Conservation (phyloP, 1,284 basidiomycete species). For the Apiotrichum domesticum region DNA sequence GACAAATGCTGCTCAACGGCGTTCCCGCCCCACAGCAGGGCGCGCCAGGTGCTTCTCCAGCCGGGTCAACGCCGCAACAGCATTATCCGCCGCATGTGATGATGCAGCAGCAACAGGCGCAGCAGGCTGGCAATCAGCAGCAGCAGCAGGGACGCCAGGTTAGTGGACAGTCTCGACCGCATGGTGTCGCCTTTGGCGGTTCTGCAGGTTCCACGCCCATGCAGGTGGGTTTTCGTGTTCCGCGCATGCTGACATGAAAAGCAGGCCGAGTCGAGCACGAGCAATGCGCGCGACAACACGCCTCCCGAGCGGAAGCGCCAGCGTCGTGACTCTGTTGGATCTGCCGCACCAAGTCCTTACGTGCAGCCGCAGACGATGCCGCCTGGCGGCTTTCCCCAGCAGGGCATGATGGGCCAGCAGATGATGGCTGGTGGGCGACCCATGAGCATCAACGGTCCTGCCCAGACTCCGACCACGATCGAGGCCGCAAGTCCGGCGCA, state of each 20-base stretch:
- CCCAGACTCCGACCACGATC: neutral
- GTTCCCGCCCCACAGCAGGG: neutral
- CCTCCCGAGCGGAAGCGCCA: constrained; percentile 36
- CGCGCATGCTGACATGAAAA: neutral
- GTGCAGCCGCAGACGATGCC: constrained; percentile 22
- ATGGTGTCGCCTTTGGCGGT: constrained; percentile 14
- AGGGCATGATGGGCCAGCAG: constrained; percentile 10
- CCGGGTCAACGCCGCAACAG: constrained; percentile 8
- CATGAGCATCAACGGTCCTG: constrained; percentile 11
- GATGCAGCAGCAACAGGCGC: constrained; percentile 9
- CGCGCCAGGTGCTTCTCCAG: constrained; percentile 8
- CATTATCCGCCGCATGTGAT: constrained; percentile 8
- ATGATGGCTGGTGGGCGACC: constrained; percentile 6
- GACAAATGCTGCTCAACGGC: constrained; percentile 13
- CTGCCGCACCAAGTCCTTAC: constrained; percentile 29
- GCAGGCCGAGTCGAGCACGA: constrained; percentile 12
- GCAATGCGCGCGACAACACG: constrained; percentile 18
- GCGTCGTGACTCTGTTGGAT: constrained; percentile 33
- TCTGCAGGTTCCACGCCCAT: constrained; percentile 15
- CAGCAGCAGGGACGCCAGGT: constrained; percentile 14
- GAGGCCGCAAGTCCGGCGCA: constrained; percentile 16
- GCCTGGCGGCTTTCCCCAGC: constrained; percentile 12
- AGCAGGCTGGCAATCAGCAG: constrained; percentile 6
- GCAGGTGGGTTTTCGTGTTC: constrained; percentile 10
- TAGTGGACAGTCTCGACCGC: constrained; percentile 19